Evolutionary conservation across 1,284 basidiomycete genomes (phyloP).

Genomic region (Cutaneotrichosporon dermatis): DNA sequence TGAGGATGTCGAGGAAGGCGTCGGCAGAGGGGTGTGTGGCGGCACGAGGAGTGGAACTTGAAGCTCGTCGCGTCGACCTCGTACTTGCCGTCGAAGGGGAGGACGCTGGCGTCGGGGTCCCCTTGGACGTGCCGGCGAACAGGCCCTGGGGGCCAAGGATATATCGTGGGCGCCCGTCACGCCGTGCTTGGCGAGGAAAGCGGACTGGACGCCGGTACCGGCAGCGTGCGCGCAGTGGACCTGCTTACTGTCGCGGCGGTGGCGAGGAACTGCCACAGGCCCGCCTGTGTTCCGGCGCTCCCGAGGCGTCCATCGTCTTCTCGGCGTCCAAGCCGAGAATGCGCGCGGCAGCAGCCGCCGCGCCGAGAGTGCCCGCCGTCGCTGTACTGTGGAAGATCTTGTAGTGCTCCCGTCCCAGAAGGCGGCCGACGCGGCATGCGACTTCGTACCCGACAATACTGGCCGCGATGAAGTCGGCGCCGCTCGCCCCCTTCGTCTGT

Average conservation of each 20-base stretch:
- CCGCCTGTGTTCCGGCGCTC: conserved; percentile 6
- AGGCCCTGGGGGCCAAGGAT: conserved; percentile 7
- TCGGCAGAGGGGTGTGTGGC: conserved; percentile 11
- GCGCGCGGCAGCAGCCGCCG: neutral
- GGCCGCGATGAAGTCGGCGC: conserved; percentile 3
- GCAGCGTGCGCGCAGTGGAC: conserved; percentile 9
- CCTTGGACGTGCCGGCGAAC: conserved; percentile 6
- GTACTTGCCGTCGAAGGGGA: conserved; percentile 2
- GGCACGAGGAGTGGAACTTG: conserved; percentile 12
- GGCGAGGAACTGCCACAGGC: conserved; percentile 8
- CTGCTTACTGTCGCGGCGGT: conserved; percentile 7
- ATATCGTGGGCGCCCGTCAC: conserved; percentile 7
- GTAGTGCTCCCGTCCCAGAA: conserved; percentile 7
- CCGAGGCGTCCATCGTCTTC: conserved; percentile 4
- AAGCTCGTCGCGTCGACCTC: conserved; percentile 8
- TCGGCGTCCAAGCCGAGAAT: conserved; percentile 5
- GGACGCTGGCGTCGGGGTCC: conserved; percentile 1
- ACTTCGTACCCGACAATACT: conserved; percentile 6
- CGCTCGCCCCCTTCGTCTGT: neutral
- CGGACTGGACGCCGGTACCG: conserved; percentile 3
- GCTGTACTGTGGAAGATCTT: conserved; percentile 2
- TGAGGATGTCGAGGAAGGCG: conserved; percentile 3
- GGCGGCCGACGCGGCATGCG: conserved; percentile 7
- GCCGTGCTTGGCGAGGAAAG: conserved; percentile 4
- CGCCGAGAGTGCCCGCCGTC: conserved; percentile 9